Conservation (phyloP, 176 grass and related monocot genomes). For the Alloteropsis semialata region DNA sequence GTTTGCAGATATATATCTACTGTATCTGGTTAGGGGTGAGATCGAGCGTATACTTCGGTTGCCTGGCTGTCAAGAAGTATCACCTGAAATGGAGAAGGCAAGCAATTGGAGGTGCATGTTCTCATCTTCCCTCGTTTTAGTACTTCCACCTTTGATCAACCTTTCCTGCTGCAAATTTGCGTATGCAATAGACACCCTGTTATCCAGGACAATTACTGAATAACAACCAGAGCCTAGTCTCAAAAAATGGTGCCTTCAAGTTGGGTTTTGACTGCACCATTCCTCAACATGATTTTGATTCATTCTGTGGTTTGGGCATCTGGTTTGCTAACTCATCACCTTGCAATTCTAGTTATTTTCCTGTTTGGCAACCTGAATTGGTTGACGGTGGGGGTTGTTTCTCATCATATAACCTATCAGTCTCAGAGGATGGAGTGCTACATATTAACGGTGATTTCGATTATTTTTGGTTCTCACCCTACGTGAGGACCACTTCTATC, state of each 20-base stretch:
- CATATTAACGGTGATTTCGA: not conserved
- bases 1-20: no score
- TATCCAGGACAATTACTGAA: conserved; percentile 28
- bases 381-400: accelerated
- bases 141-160: not conserved
- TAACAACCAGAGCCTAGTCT: not conserved
- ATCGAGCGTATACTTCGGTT: no score
- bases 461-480: not conserved
- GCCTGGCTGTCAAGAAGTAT: no score
- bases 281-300: not conserved
- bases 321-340: not conserved
- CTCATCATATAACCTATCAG: not conserved
- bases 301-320: not conserved
- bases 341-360: not conserved
- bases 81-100: not conserved
- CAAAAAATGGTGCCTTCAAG: conserved; percentile 20
- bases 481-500: not conserved
- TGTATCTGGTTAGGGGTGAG: no score
- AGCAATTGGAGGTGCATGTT: not conserved
- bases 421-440: not conserved
- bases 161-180: not conserved
- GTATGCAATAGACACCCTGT: not conserved
- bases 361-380: not conserved
- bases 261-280: not conserved
- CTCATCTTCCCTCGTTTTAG: not conserved